Conservation (phyloP, 148 eudicot species). For the Drosera capensis region DNA sequence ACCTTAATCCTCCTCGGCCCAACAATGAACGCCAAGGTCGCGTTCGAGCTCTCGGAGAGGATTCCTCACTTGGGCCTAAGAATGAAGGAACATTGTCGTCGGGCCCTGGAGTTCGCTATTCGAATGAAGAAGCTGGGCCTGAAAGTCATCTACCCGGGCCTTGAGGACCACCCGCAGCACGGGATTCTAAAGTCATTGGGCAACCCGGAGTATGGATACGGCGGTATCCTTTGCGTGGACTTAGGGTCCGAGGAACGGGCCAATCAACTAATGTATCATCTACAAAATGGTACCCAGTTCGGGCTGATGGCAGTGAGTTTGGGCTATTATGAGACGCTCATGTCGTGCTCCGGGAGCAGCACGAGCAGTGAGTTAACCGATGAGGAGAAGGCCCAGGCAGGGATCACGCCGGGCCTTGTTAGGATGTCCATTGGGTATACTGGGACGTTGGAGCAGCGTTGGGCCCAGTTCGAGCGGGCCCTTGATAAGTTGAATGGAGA, state of each 20-base stretch:
- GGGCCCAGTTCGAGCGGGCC: slow-evolving; percentile 83
- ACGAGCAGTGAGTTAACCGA: slow-evolving; percentile 77
- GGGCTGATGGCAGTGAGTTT: slow-evolving; percentile 90
- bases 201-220: slow-evolving; percentile 56
- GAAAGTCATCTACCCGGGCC: slow-evolving; percentile 80
- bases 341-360: slow-evolving; percentile 89
- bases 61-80: slow-evolving; percentile 73
- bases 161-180: slow-evolving; percentile 73
- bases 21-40: slow-evolving; percentile 95
- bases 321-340: slow-evolving; percentile 90
- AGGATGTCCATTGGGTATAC: slow-evolving; percentile 80
- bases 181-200: slow-evolving; percentile 40
- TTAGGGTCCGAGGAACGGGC: slow-evolving; percentile 77
- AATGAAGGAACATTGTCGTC: slow-evolving; percentile 70
- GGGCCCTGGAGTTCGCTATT: slow-evolving; percentile 52
- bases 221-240: slow-evolving; percentile 74
- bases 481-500: too few species aligned
- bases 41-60: slow-evolving; percentile 74
- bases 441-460: slow-evolving; percentile 82
- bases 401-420: slow-evolving; percentile 77
- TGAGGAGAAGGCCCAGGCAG: slow-evolving; percentile 59
- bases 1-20: slow-evolving; percentile 80
- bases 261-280: slow-evolving; percentile 50
- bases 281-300: slow-evolving; percentile 64
- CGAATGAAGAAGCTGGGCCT: slow-evolving; percentile 73